A percentile compares a stretch with the other conserved stretches of the same genome.
These are phyloP conservation scores for Fraxinus sp. DNA, from an alignment of 305 asterid genomes.

Conservation along the genomic window DNA sequence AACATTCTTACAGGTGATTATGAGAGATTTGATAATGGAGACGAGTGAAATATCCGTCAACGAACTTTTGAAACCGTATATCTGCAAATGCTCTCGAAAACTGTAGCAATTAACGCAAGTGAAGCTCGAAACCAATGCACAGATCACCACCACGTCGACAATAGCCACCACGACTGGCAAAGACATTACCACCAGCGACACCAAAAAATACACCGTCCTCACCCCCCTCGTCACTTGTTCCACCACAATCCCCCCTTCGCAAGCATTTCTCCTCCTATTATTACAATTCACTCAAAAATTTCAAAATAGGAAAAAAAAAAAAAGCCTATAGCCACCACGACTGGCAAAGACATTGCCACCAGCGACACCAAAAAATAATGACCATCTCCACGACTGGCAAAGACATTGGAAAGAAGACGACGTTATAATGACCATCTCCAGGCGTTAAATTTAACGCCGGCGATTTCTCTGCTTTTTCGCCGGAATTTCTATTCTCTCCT, in stretches of 20 bases:
- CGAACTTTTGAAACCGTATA: conserved; percentile 50
- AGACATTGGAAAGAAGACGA: conserved; percentile 29
- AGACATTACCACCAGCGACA: conserved; percentile 48
- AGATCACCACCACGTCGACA: conserved; percentile 74
- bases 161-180: conserved; percentile 71
- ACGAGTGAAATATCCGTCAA: conserved; percentile 68
- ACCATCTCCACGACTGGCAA: too few relatives aligned
- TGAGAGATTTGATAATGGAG: conserved; percentile 75
- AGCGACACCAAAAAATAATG: too few relatives aligned
- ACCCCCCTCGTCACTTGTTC: conserved; percentile 67
- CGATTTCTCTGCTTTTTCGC: neutral
- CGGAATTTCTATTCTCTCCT: neutral
- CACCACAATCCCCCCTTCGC: conserved; percentile 58
- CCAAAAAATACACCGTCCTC: conserved; percentile 71
- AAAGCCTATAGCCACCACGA: neutral
- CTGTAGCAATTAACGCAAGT: conserved; percentile 59
- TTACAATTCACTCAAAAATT: neutral
- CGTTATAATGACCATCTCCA: conserved; percentile 47
- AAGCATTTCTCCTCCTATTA: conserved; percentile 18
- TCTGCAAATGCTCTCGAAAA: neutral
- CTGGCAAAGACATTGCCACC: too few relatives aligned
- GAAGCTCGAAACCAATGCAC: conserved; percentile 64
- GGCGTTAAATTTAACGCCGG: conserved; percentile 43
- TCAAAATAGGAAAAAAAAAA: neutral
- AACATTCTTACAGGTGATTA: conserved; percentile 51